Base-by-base conservation (phyloP, 768 basidiomycete genomes). In the Pisolithus microcarpus region DNA sequence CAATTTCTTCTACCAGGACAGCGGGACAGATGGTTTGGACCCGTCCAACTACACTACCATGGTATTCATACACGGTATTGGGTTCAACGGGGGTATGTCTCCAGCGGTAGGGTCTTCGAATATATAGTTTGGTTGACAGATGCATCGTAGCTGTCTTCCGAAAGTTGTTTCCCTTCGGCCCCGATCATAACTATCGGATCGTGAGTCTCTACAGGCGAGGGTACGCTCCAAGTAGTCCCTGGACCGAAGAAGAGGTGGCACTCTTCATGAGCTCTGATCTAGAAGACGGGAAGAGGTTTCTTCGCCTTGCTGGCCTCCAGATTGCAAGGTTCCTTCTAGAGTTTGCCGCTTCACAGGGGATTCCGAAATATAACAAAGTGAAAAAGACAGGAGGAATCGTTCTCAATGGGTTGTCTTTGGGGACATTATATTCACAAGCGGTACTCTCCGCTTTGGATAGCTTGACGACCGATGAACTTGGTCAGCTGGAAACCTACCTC, bases 371-470 rank as follows among this genome's bases (percentile, higher is more conserved):
- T 30, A 23, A 47, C 16, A 42, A 23, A 8, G 46, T 48, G 23
- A 26, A 34, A 10, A 34, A 26, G 26, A 39, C 11, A 7, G 51
- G 54, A 19, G 54, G 54, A 18, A 48, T 52, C 34, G 19, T 36
- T 13, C 36, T 55, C 24, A 7, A 52, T 8, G 54, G 51, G 16
- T 55, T 51, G 54, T 55, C 54, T 18, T 19, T 55, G 10, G 54
- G 54, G 9, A 45, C 46, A 21, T 7, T 45, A 21, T 48, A 18
- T 18, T 21, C 36, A 10, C 46, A 55, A 30, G 42, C 51, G 8
- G 34, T 52, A 26, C 13, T 55, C 26, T 51, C 54, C n/a, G 39
- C 48, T 44, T 37, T 55, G 6, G 54, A 52, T 7, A 37, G 18
- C 5, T 52, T 55, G 43, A 13, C 42, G 37, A n/a, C 9, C 7